phyloP scores from a whole-genome alignment of 768 basidiomycete species.

The Macrolepiota dolichaula region DNA sequence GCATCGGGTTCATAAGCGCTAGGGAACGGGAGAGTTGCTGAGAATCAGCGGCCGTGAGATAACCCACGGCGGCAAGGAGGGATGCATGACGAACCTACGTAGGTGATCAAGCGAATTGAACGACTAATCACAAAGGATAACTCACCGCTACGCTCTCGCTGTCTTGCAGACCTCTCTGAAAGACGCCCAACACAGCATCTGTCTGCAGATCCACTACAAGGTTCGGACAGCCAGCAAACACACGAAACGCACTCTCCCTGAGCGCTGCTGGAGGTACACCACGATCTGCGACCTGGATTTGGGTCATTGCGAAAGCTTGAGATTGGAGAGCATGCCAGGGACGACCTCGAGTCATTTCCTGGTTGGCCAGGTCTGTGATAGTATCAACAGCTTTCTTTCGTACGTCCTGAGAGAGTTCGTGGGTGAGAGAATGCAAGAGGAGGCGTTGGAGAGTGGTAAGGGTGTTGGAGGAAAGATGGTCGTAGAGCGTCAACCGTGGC shows the following conservation, averaged over 20 bases:
- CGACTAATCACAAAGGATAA: constrained; percentile 1
- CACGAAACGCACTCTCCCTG: constrained; percentile 63
- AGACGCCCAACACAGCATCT: constrained; percentile 62
- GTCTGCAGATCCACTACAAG: constrained; percentile 74
- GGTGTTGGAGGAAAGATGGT: constrained; percentile 66
- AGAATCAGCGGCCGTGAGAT: constrained; percentile 59
- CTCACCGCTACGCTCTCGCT: constrained; percentile 56
- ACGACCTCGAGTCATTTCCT: constrained; percentile 68
- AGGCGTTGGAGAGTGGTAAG: constrained; percentile 69
- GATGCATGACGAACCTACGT: constrained; percentile 70
- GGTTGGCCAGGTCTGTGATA: constrained; percentile 70
- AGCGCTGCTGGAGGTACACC: constrained; percentile 23
- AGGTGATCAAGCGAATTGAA: background rate
- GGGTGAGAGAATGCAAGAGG: constrained; percentile 63
- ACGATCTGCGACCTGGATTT: constrained; percentile 21
- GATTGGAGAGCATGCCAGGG: constrained; percentile 83
- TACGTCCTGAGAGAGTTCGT: constrained; percentile 57
- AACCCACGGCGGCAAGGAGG: constrained; percentile 65
- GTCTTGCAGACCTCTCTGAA: constrained; percentile 69
- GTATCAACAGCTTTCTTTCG: constrained; percentile 73
- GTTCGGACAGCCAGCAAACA: constrained; percentile 74
- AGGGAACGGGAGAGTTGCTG: constrained; percentile 59
- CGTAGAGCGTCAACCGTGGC: constrained; percentile 61
- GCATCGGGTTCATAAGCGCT: constrained; percentile 65
- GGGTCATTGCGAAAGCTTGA: constrained; percentile 66